phyloP scores from a whole-genome alignment of 2,329 filamentous ascomycete genomes.

The Claviceps purpurea region DNA sequence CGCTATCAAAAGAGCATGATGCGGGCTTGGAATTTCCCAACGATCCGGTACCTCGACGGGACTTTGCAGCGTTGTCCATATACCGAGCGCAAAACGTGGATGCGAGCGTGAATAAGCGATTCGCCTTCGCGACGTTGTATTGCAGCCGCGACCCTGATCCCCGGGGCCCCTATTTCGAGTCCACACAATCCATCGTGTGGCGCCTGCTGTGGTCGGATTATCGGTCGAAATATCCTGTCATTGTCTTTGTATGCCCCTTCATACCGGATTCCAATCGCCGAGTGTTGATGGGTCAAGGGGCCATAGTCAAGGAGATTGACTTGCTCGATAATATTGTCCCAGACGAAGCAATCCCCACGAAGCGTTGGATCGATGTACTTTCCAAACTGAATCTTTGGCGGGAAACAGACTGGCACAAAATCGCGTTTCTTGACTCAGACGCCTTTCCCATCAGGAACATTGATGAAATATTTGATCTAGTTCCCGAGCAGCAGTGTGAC shows the following conservation, averaged over 20 bases:
- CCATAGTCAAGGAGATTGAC: slow-evolving; percentile 1
- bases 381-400: slow-evolving; percentile 3
- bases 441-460: slow-evolving; percentile 1
- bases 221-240: neutral
- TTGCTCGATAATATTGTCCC: neutral
- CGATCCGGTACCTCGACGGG: slow-evolving; percentile 1
- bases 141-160: slow-evolving; percentile 1
- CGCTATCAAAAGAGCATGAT: neutral
- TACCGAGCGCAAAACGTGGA: slow-evolving; percentile 2
- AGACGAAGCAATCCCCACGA: neutral
- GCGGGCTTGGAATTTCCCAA: slow-evolving; percentile 1
- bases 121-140: slow-evolving; percentile 1
- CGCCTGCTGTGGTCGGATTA: slow-evolving; percentile 2
- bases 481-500: neutral
- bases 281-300: neutral
- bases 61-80: neutral
- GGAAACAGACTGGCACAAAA: slow-evolving; percentile 1
- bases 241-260: slow-evolving; percentile 3
- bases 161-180: neutral
- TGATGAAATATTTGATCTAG: neutral
- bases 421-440: slow-evolving; percentile 2
- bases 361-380: slow-evolving; percentile 3
- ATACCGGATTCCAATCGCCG: neutral
- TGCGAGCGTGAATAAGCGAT: neutral
- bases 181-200: slow-evolving; percentile 3